Conservation (phyloP, 768 basidiomycete genomes). For the Agrocybe praecox region DNA sequence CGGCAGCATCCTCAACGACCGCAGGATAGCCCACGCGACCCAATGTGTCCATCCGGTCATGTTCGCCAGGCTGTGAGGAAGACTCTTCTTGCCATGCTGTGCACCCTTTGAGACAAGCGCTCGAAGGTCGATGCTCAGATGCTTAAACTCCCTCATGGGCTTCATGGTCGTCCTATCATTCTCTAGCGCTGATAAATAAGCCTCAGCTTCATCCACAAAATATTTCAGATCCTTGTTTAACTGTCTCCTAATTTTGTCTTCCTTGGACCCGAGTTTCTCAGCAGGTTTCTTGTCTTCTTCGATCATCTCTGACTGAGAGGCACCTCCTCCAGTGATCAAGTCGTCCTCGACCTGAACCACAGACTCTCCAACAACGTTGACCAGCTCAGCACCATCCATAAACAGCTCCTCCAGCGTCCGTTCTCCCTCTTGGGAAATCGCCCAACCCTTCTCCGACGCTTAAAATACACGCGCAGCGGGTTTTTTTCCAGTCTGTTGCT, state of each 20-base stretch:
- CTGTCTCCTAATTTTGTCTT: conserved; percentile 10
- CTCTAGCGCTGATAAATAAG: conserved; percentile 19
- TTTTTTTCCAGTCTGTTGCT: conserved; percentile 12
- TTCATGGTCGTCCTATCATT: conserved; percentile 25
- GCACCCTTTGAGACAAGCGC: conserved; percentile 10
- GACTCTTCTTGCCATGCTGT: background rate
- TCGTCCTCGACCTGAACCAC: conserved; percentile 15
- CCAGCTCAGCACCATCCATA: conserved; percentile 21
- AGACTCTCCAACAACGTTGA: conserved; percentile 21
- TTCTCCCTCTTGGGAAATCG: conserved; percentile 15
- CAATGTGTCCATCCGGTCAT: conserved; percentile 25
- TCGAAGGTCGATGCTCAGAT: conserved; percentile 13
- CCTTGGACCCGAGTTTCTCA: background rate
- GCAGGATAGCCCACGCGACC: conserved; percentile 36
- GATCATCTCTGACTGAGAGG: background rate
- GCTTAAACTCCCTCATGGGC: conserved; percentile 16
- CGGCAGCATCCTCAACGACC: conserved; percentile 28
- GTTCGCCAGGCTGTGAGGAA: conserved; percentile 9
- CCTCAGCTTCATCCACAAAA: conserved; percentile 19
- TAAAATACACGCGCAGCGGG: conserved; percentile 18
- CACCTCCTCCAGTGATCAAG: too few relatives aligned
- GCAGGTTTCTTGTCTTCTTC: background rate
- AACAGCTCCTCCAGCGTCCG: conserved; percentile 19
- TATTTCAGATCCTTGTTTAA: conserved; percentile 16
- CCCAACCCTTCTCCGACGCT: conserved; percentile 24